A percentile compares a stretch with the other conserved stretches of the same genome.
phyloP scores from a whole-genome alignment of 768 basidiomycete species.

The Flagelloscypha sp. region DNA sequence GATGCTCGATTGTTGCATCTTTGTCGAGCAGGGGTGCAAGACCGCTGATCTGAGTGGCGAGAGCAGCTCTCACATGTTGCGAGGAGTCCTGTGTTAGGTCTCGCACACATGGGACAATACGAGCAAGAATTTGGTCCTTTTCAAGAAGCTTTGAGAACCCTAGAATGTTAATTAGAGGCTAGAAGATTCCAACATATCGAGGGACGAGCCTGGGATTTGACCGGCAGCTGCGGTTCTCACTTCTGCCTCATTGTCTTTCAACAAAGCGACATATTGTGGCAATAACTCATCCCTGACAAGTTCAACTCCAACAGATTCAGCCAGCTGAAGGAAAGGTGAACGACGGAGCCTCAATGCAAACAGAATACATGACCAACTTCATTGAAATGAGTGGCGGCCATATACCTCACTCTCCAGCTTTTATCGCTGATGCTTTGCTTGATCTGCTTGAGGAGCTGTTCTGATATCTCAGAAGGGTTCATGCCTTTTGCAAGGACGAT shows the following conservation, averaged over 20 bases:
- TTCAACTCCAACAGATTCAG: constrained; percentile 82
- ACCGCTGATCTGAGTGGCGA: constrained; percentile 93
- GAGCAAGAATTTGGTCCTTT: constrained; percentile 86
- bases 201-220: constrained; percentile 84
- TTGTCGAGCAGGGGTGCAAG: constrained; percentile 91
- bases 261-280: constrained; percentile 81
- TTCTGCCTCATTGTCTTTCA: constrained; percentile 99
- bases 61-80: constrained; percentile 94
- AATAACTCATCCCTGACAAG: constrained; percentile 92
- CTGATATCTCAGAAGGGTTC: constrained; percentile 82
- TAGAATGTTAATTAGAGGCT: constrained; percentile 22
- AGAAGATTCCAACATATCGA: constrained; percentile 4
- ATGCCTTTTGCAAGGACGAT: constrained; percentile 87
- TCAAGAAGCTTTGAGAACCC: constrained; percentile 93
- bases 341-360: no score
- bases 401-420: constrained; percentile 98
- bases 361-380: constrained; percentile 44
- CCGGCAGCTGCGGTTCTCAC: constrained; percentile 93
- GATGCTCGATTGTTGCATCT: constrained; percentile 89
- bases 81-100: constrained; percentile 90
- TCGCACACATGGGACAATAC: constrained; percentile 90
- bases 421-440: constrained; percentile 87
- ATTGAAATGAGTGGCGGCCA: constrained; percentile 97
- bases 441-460: constrained; percentile 81
- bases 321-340: constrained; percentile 46